phyloP scores from a whole-genome alignment of 106 monocot species.

The Narthecium ossifragum region DNA sequence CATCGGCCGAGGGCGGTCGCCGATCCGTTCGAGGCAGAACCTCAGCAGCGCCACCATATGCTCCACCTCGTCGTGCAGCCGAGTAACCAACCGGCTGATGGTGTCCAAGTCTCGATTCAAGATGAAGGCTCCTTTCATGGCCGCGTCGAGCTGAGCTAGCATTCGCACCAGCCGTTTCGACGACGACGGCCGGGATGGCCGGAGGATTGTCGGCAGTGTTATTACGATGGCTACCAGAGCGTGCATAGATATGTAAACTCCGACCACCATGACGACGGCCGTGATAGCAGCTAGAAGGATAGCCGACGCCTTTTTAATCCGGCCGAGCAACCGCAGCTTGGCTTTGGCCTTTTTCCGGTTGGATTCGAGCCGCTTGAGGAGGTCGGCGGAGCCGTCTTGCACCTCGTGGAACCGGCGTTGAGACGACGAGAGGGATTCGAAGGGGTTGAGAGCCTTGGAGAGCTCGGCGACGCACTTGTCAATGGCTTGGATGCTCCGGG shows the following conservation, averaged over 20 bases:
- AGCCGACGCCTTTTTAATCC: conserved; percentile 21
- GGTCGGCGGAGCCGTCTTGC: conserved; percentile 24
- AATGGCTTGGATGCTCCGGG: conserved; percentile 11
- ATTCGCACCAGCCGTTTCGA: conserved; percentile 8
- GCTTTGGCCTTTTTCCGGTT: conserved; percentile 26
- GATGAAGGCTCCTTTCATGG: conserved; percentile 59
- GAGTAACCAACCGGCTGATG: conserved; percentile 49
- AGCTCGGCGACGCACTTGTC: conserved; percentile 4
- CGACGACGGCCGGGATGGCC: conserved; percentile 4
- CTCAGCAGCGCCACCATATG: conserved; percentile 36
- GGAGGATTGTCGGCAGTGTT: conserved; percentile 11
- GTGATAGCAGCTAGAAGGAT: conserved; percentile 30
- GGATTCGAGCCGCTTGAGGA: conserved; percentile 41
- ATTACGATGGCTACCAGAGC: conserved; percentile 24
- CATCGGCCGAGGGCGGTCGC: conserved; percentile 13
- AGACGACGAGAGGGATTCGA: conserved; percentile 7
- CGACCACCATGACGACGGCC: conserved; percentile 22
- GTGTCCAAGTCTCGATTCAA: conserved; percentile 67
- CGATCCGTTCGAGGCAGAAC: conserved; percentile 28
- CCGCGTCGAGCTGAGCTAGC: conserved; percentile 48
- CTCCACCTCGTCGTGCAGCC: conserved; percentile 53
- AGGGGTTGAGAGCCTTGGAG: conserved; percentile 14
- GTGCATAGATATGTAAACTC: conserved; percentile 37
- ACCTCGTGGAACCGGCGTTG: conserved; percentile 21
- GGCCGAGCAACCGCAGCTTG: conserved; percentile 22